Base-by-base conservation (phyloP, 352 stramenopile genomes). In the Saprolegnia parasitica region DNA sequence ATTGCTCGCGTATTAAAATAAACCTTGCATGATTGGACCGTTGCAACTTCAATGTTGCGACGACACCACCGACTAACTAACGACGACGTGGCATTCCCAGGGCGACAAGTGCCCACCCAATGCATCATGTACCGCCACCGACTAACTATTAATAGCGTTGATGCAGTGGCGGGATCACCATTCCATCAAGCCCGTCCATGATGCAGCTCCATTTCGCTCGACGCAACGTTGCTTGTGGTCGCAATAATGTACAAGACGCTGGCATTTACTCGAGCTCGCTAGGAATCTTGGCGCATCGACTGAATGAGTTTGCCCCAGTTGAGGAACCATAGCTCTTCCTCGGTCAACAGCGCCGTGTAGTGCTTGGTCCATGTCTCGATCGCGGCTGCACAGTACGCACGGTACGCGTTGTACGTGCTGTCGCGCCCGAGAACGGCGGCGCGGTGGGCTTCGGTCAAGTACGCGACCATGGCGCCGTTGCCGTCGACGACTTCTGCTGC, bases 391-490 rank as follows among this genome's bases (percentile, higher is more conserved):
- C 75, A 80, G 32, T 81, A 81, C 0, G n/a, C 23, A 0, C 65
- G 58, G 61, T 78, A 90, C 32, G 73, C 52, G 23, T 73, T 60
- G 55, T 89, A 80, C n/a, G 67, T 71, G 24, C 68, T 52, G 26
- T 91, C 77, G 56, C 83, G 79, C 18, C 61, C 68, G 52, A 72
- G 46, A n/a, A 91, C 67, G 5, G 89, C 73, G 18, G 73, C 77
- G 18, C 83, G 79, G 49, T 91, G 83, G 11, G 81, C 79, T 10
- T 84, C 77, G 0, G 80, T 90, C 50, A 91, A 75, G 49, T 90
- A 73, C 26, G 73, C 71, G 3, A 77, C 72, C 37, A 81, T 84
- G 4, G 73, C 72, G 0, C 78, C 78, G 23, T 85, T 42, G 65
- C 71, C 0, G 56, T 64, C n/a, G n/a, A 66, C 45, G 32, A 21